These are phyloP conservation scores for Epichloe bromicola DNA, from an alignment of 2,329 filamentous ascomycete species.

Conservation along the genomic window DNA sequence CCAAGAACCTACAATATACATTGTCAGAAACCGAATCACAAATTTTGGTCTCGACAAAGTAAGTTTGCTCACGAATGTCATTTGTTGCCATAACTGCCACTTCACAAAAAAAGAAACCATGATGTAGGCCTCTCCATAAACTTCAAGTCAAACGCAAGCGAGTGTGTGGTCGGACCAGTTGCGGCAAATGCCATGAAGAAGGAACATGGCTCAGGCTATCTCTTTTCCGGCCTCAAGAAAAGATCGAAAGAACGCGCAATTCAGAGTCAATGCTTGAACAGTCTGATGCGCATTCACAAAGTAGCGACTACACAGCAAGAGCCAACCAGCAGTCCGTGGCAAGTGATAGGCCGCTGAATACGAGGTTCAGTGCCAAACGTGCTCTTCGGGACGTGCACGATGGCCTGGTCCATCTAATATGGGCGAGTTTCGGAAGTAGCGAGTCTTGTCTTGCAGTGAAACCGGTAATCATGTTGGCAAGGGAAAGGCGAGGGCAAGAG, in stretches of 20 bases:
- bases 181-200: neutral
- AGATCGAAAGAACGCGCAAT: neutral
- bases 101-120: slow-evolving; percentile 44
- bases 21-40: neutral
- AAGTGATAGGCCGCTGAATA: neutral
- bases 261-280: neutral
- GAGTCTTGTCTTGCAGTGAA: neutral
- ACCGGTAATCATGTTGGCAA: neutral
- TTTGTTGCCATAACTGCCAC: slow-evolving; percentile 79
- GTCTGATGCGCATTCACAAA: neutral
- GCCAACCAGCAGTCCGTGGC: slow-evolving; percentile 5
- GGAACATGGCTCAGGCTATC: neutral
- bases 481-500: neutral
- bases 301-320: slow-evolving; percentile 4
- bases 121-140: slow-evolving; percentile 3
- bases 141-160: neutral
- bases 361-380: neutral
- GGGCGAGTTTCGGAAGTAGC: neutral
- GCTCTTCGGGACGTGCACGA: neutral
- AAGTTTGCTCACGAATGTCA: slow-evolving; percentile 62
- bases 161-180: neutral
- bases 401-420: neutral
- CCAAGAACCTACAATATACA: slow-evolving; percentile 48
- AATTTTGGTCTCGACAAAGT: neutral
- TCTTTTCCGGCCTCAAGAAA: neutral